Base-by-base conservation (phyloP, 2,329 filamentous ascomycete species). In the Penicillium sp. region DNA sequence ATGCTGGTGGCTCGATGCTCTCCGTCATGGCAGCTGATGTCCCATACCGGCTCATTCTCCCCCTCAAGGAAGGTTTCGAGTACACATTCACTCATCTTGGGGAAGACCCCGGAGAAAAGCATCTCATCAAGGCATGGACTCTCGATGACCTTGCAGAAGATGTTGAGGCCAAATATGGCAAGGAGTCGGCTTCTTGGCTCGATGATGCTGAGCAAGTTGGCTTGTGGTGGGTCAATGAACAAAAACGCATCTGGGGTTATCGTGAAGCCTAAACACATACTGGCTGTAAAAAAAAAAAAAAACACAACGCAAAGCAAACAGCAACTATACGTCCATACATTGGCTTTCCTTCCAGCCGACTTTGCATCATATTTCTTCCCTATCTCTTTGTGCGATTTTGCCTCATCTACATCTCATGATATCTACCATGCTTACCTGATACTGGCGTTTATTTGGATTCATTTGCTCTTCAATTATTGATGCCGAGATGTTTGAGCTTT, bases 11-110 rank as follows among this genome's bases (percentile, higher is more conserved):
- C 13, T 63, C 66, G 1, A 65, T 87, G 87, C 71, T 81, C 80
- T 58, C 78, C 78, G 57, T 86, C 88, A 74, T 85, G 85, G 5
- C 81, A 77, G 59, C 97, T 87, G 91, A 84, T 87, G 64, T 90
- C 91, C 78, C 72, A 43, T 71, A 82, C 95, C 55, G 79, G 82
- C 56, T 92, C 88, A 59, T 65, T 16, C 85, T 97, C 50, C 85
- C 89, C 5, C 85, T 93, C 65, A 83, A 89, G 66, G 90, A 96
- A 71, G 88, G 89, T 46, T 88, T 80, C 35, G 61, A 67, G 53
- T 72, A 70, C 38, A 58, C 60, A 43, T 76, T 76, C 59, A 70
- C 70, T 2, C 62, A 75, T 41, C 58, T 69, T 4, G 59, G 55
- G 6, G 59, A 60, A 7, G 73, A 76, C 48, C 71, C 73, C 1